Evolutionary conservation across 1,284 basidiomycete species (phyloP).

Genomic region (Psilocybe mexicana): DNA sequence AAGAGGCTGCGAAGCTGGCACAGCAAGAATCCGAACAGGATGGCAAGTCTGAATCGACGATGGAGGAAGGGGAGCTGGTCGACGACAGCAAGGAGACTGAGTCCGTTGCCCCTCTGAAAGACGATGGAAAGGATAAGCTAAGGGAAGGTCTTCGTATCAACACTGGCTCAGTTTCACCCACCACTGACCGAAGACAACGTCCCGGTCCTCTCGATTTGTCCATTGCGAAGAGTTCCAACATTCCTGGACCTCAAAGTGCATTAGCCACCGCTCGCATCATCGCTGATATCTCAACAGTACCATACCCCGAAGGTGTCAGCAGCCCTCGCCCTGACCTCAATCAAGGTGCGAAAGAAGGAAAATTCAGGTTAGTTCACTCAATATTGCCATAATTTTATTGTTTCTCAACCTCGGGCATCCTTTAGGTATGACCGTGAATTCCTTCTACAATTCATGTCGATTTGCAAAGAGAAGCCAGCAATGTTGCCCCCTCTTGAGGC

Average conservation of each 20-base stretch:
- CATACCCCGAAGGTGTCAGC: conserved; percentile 84
- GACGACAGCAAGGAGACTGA: conserved; percentile 39
- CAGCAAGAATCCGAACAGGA: conserved; percentile 30
- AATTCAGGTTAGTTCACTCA: conserved; percentile 79
- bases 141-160: conserved; percentile 65
- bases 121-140: conserved; percentile 36
- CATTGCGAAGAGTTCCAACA: conserved; percentile 38
- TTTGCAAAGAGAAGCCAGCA: conserved; percentile 95
- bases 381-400: conserved; percentile 1
- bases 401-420: neutral
- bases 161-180: conserved; percentile 47
- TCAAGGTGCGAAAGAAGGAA: conserved; percentile 80
- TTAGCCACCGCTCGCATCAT: conserved; percentile 79
- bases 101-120: conserved; percentile 26
- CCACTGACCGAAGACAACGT: conserved; percentile 44
- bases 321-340: conserved; percentile 90
- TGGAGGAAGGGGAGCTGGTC: conserved; percentile 35
- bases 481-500: conserved; percentile 87
- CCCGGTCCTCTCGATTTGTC: conserved; percentile 77
- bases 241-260: conserved; percentile 56
- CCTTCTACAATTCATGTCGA: conserved; percentile 94
- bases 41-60: conserved; percentile 16
- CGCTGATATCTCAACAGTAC: conserved; percentile 76
- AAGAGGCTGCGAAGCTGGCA: conserved; percentile 22
- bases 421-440: conserved; percentile 94